A percentile compares a stretch with the other conserved stretches of the same genome.
Evolutionary conservation across 129 eudicot species (phyloP).

Genomic region (Artemisia argyi): DNA sequence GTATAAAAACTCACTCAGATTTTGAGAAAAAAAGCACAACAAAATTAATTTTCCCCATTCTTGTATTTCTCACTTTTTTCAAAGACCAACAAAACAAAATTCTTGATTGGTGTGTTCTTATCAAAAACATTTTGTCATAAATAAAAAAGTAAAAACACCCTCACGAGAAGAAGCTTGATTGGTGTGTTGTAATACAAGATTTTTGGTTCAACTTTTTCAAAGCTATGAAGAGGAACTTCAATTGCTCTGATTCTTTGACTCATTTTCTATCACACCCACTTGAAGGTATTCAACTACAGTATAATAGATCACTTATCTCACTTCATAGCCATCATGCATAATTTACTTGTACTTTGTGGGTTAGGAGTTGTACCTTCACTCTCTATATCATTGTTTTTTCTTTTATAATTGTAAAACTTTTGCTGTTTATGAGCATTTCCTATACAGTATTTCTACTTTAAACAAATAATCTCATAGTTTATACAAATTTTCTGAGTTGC

Average conservation of each 20-base stretch:
- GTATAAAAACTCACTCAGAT: slow-evolving; percentile 36
- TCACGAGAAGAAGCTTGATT: slow-evolving; percentile 19
- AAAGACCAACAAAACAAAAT: slow-evolving; percentile 14
- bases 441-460: background rate
- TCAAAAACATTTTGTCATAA: background rate
- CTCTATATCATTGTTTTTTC: background rate
- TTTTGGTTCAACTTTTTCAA: slow-evolving; percentile 13
- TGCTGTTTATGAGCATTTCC: slow-evolving; percentile 4
- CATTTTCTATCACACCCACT: slow-evolving; percentile 41
- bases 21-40: slow-evolving; percentile 22
- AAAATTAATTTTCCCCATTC: slow-evolving; percentile 14
- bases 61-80: background rate
- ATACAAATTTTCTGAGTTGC: background rate
- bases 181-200: slow-evolving; percentile 21
- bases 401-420: background rate
- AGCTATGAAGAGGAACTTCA: slow-evolving; percentile 42
- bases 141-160: background rate
- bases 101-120: slow-evolving; percentile 31
- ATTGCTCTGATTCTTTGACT: slow-evolving; percentile 36
- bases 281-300: slow-evolving; percentile 28
- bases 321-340: slow-evolving; percentile 4
- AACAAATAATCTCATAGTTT: too few species aligned
- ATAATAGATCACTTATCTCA: slow-evolving; percentile 9
- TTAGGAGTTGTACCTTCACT: slow-evolving; percentile 1
- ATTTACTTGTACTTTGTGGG: slow-evolving; percentile 22